A percentile compares a stretch with the other conserved stretches of the same genome.
phyloP scores from a whole-genome alignment of 139 green algal species.

The Pycnococcus provasolii region DNA sequence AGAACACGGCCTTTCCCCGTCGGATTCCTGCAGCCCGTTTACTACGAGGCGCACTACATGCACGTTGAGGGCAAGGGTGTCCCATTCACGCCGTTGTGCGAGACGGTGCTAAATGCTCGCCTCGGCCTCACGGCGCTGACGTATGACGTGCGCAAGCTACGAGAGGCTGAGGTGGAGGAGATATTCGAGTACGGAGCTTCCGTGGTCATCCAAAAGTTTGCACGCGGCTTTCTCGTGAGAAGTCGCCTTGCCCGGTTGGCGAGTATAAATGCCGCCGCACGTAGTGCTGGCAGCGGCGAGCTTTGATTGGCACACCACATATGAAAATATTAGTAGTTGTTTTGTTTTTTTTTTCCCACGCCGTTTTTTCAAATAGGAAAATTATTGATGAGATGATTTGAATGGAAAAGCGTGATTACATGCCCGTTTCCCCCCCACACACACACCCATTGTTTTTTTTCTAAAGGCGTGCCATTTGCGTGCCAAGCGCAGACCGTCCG shows the following conservation, averaged over 20 bases:
- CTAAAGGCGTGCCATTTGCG: no score
- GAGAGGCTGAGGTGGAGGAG: background rate
- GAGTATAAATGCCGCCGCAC: no score
- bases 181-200: background rate
- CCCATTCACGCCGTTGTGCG: background rate
- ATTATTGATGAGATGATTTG: no score
- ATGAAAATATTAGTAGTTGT: no score
- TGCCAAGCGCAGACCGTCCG: background rate
- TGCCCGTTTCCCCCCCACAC: no score
- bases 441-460: no score
- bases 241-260: background rate
- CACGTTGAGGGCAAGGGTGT: background rate
- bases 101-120: background rate
- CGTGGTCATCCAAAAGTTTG: background rate
- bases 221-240: background rate
- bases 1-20: background rate
- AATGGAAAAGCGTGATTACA: no score
- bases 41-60: background rate
- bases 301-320: no score
- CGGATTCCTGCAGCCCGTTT: background rate
- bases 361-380: no score
- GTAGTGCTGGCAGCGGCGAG: no score
- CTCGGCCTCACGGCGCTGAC: slow-evolving; percentile 4
- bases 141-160: background rate
- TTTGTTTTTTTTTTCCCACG: no score